Base-by-base conservation (phyloP, 495 filamentous ascomycete genomes). In the Pyrenopolyporus hunteri region DNA sequence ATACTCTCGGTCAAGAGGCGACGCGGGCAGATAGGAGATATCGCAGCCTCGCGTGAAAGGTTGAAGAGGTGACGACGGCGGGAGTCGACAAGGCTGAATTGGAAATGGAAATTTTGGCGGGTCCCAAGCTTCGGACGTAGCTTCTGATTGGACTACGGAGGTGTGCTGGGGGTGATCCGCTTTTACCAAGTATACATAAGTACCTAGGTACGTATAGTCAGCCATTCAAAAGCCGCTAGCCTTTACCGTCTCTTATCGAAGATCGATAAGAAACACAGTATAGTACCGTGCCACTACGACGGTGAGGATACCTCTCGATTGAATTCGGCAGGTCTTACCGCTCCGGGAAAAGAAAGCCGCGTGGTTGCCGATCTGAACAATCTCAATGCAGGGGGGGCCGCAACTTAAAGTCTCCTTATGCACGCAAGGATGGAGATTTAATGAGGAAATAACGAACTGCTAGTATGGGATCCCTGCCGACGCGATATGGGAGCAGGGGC, bases 301-400 rank as follows among this genome's bases (percentile, higher is more conserved):
- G 22, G 31, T 23, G 16, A 4, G 20, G 36, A 51, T 29, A 39
- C 31, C 43, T 37, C 9, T 33, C 45, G 42, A 23, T 23, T 14
- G 31, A 11, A 20, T 11, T 52, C 47, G 57, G 57, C 32, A 49
- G 26, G 58, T 55, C 28, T 23, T 55, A 40, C 37, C 10, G 43
- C 31, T 39, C 25, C 33, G 39, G 57, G 33, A 39, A 11, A 25
- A 25, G 1, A n/a, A 42, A 36, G 25, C 47, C 47, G 14, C 17
- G 48, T 45, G 22, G 14, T 11, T 52, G 57, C 33, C 47, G 59
- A 56, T 63, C 50, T 61, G 6, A 44, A 43, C n/a, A 50, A 44
- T 31, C 40, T 50, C 9, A 52, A 57, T 48, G 43, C 61, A 64
- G 57, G 61, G 59, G 57, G 59, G n/a, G 37, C 16, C 46, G 52